Base-by-base conservation (phyloP, 2,329 filamentous ascomycete genomes). In the Cadophora gregata region DNA sequence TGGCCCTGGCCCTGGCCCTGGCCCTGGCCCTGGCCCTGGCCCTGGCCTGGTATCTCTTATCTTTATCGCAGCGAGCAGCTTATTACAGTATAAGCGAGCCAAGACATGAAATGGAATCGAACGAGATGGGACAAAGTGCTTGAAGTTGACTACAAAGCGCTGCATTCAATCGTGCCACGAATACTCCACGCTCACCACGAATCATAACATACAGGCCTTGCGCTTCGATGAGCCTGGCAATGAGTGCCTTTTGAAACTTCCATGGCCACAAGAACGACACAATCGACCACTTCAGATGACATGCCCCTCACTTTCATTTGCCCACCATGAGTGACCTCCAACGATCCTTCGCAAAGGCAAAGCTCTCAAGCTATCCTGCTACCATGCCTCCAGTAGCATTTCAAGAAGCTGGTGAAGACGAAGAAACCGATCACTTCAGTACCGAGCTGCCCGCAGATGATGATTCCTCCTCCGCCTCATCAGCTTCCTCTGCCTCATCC, bases 401-500 rank as follows among this genome's bases (percentile, higher is more conserved):
- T 67, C 79, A 83, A 68, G 85, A 87, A 73, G 77, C 79, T 24
- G 80, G 85, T 63, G 83, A 84, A 64, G 74, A 75, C 42, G 73
- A 77, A 14, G 78, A 80, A 66, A 70, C 71, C 38, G 74, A 77
- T 64, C 70, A 83, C 61, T 74, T 80, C 29, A 83, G 71, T 12
- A 85, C 70, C 73, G 79, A 81, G 61, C 76, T 79, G 50, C 72
- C 65, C 65, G 65, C 65, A 53, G 75, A 92, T 73, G 88, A 90
- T 70, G 90, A 92, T 77, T 91, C 89, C 16, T 92, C 89, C 0
- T 90, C 88, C 9, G 87, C 89, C 12, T 92, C 89, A 0, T 90
- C 88, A 7, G 86, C 92, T 16, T 97, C 91, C 0, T 97, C 93
- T n/a, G 90, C 93, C 45, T 97, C 94, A 3, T 97, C 94, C 1